Evolutionary conservation across 257 asterid genomes (phyloP).

Genomic region (Forsythia viridissima): DNA sequence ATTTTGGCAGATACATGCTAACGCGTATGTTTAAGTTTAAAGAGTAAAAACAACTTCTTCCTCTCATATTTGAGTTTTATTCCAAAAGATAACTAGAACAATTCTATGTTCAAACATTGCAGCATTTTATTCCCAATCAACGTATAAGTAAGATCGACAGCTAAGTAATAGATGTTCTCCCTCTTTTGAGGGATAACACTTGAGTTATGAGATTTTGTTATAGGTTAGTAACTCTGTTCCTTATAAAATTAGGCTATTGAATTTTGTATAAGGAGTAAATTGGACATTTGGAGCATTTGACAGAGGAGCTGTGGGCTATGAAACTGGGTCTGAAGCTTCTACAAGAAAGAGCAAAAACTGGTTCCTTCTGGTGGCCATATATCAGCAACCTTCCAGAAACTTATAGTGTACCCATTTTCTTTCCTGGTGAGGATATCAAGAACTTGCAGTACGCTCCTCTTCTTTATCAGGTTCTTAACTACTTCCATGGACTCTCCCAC

Average conservation of each 20-base stretch:
- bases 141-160: neutral
- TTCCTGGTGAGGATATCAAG: conserved; percentile 92
- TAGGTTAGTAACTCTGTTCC: conserved; percentile 45
- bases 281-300: conserved; percentile 90
- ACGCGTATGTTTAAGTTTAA: neutral
- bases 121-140: neutral
- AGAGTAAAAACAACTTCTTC: neutral
- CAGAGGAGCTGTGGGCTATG: conserved; percentile 99
- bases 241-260: conserved; percentile 68
- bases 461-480: conserved; percentile 76
- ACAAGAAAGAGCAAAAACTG: conserved; percentile 78
- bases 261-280: conserved; percentile 74
- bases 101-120: neutral
- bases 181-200: neutral
- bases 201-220: conserved; percentile 15
- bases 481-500: neutral
- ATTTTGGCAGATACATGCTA: neutral
- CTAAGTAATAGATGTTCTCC: neutral
- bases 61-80: neutral
- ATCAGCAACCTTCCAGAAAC: conserved; percentile 92
- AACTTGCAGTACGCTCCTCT: conserved; percentile 95
- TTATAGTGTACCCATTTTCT: conserved; percentile 78
- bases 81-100: neutral
- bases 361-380: conserved; percentile 98
- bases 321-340: conserved; percentile 89